These are phyloP conservation scores for Syzygium jambos DNA, from an alignment of 345 rosid species.

Conservation along the genomic window DNA sequence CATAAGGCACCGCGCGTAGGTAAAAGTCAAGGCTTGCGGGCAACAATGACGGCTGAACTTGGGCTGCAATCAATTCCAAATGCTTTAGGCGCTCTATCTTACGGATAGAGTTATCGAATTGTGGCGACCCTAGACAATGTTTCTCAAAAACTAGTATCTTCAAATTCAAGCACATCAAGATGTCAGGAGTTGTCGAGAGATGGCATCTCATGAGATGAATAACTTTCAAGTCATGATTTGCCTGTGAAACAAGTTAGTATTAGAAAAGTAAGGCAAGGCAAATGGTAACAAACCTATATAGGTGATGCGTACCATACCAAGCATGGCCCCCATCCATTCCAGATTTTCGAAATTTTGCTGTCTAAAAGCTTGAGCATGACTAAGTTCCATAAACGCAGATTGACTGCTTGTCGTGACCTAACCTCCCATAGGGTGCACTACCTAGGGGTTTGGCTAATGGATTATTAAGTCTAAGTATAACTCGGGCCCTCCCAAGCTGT, in stretches of 20 bases:
- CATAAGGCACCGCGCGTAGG: neutral
- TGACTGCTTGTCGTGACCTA: too few species aligned
- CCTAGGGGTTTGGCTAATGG: too few species aligned
- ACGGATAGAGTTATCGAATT: neutral
- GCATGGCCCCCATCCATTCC: neutral
- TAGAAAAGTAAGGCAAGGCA: neutral
- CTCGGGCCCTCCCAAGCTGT: too few species aligned
- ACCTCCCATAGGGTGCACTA: too few species aligned
- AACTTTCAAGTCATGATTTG: neutral
- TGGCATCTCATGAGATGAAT: neutral
- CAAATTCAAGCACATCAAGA: neutral
- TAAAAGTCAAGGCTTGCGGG: neutral
- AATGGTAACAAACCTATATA: neutral
- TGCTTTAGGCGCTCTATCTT: neutral
- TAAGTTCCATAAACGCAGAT: neutral
- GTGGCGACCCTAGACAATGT: neutral
- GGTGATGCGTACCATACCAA: neutral
- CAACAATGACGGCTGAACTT: neutral
- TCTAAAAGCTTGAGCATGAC: neutral
- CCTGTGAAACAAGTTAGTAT: neutral
- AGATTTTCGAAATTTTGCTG: rapidly evolving
- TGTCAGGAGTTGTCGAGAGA: neutral
- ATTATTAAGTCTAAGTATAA: too few species aligned
- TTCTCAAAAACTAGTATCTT: neutral
- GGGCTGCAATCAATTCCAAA: neutral